These are phyloP conservation scores for Claviceps africana DNA, from an alignment of 2,329 filamentous ascomycete species.

Conservation along the genomic window DNA sequence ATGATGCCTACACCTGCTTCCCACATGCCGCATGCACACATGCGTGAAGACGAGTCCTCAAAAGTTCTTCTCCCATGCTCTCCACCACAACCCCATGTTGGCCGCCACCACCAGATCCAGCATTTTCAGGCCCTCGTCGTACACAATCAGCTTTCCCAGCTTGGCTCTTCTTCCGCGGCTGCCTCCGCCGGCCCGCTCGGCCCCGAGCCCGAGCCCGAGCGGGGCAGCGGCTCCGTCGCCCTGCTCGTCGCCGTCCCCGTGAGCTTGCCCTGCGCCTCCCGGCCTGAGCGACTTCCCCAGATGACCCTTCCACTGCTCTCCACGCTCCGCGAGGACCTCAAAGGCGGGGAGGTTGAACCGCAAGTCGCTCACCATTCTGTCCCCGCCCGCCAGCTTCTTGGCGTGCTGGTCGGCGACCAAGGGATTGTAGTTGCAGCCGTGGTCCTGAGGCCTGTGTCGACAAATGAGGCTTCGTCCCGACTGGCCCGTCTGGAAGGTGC, in stretches of 20 bases:
- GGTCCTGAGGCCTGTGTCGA: constrained; percentile 50
- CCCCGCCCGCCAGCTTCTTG: background rate
- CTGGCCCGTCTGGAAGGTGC: constrained; percentile 69
- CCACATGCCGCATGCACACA: background rate
- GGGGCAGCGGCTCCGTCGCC: constrained; percentile 23
- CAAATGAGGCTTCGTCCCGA: constrained; percentile 63
- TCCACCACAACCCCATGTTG: constrained; percentile 91
- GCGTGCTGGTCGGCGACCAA: constrained; percentile 23
- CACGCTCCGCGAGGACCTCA: constrained; percentile 29
- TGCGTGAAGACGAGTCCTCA: constrained; percentile 7
- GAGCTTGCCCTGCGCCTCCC: constrained; percentile 14
- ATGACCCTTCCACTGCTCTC: constrained; percentile 25
- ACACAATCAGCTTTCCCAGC: constrained; percentile 80
- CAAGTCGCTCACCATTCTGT: constrained; percentile 55
- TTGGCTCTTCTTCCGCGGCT: constrained; percentile 78
- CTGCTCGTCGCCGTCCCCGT: constrained; percentile 24
- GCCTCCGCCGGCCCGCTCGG: constrained; percentile 75
- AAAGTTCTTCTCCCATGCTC: constrained; percentile 55
- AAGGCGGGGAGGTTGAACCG: constrained; percentile 71
- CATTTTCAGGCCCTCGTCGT: constrained; percentile 89
- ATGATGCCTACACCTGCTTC: background rate
- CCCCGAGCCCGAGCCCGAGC: constrained; percentile 62
- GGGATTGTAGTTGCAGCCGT: constrained; percentile 25
- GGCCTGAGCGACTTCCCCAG: constrained; percentile 28
- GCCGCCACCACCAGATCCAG: constrained; percentile 81